Conservation (phyloP, 1,284 basidiomycete genomes). For the Clitocybe nebularis region DNA sequence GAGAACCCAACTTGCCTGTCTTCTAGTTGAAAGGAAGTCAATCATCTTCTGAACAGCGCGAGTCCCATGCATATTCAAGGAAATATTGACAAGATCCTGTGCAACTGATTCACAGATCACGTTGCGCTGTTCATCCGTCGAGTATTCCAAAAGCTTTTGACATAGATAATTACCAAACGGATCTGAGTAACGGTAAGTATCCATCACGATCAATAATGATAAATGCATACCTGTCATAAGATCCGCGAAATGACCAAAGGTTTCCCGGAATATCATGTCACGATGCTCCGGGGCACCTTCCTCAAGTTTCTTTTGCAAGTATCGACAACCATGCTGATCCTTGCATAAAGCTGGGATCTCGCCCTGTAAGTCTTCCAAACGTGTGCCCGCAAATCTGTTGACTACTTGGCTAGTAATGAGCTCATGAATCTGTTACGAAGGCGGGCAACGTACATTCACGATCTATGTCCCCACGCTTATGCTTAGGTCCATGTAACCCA, state of each 20-base stretch:
- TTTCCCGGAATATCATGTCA: conserved; percentile 99
- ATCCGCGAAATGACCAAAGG: conserved; percentile 96
- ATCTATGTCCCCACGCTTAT: conserved; percentile 91
- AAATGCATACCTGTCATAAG: conserved; percentile 83
- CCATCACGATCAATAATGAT: background rate
- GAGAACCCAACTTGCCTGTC: conserved; percentile 66
- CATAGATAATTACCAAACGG: conserved; percentile 99
- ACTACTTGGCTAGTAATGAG: conserved; percentile 41
- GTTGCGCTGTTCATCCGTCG: conserved; percentile 97
- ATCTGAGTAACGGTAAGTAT: conserved; percentile 45
- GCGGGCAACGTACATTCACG: conserved; percentile 60
- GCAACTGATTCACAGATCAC: conserved; percentile 97
- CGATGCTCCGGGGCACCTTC: conserved; percentile 92
- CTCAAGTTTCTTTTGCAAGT: conserved; percentile 98
- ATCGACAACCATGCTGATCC: conserved; percentile 98
- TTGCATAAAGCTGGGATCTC: conserved; percentile 95
- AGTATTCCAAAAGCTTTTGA: conserved; percentile 97
- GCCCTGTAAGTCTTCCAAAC: conserved; percentile 92
- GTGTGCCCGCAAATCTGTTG: conserved; percentile 92
- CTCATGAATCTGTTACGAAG: conserved; percentile 1
- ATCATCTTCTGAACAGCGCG: conserved; percentile 99
- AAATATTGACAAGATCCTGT: conserved; percentile 96
- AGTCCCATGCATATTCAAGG: conserved; percentile 99
- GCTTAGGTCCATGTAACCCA: conserved; percentile 86
- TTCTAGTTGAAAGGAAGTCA: conserved; percentile 94